These are phyloP conservation scores for Podaxis sp. DNA, from an alignment of 768 basidiomycete genomes.

Conservation along the genomic window DNA sequence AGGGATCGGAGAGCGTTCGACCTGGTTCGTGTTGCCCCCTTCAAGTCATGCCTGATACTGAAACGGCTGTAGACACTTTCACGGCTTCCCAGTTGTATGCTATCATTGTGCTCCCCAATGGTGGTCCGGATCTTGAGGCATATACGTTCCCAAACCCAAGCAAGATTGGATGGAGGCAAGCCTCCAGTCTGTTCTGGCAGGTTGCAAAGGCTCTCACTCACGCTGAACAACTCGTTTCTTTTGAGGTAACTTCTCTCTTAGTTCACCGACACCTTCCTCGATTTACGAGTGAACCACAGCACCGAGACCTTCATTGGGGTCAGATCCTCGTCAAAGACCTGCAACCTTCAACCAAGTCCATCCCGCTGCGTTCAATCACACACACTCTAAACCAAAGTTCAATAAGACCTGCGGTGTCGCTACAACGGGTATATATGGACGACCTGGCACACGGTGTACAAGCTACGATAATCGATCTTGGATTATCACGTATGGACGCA, in stretches of 20 bases:
- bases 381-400: constrained; percentile 30
- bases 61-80: constrained; percentile 60
- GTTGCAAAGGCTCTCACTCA: constrained; percentile 71
- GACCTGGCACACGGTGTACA: constrained; percentile 62
- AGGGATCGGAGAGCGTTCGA: constrained; percentile 80
- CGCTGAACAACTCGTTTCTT: constrained; percentile 78
- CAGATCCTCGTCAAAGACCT: constrained; percentile 82
- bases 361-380: constrained; percentile 23
- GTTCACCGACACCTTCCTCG: background rate
- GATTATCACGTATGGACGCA: constrained; percentile 81
- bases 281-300: constrained; percentile 49
- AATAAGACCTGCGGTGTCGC: constrained; percentile 11
- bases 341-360: constrained; percentile 20
- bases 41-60: constrained; percentile 2
- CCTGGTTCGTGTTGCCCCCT: constrained; percentile 54
- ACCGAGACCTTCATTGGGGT: constrained; percentile 98
- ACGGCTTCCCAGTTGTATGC: constrained; percentile 77
- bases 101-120: constrained; percentile 87
- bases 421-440: constrained; percentile 57
- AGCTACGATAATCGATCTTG: constrained; percentile 91
- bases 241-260: constrained; percentile 65
- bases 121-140: constrained; percentile 87
- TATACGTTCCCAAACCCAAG: constrained; percentile 60
- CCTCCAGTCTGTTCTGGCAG: constrained; percentile 90
- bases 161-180: constrained; percentile 79